Evolutionary conservation across 257 asterid genomes (phyloP).

Genomic region (Ballota nigra): DNA sequence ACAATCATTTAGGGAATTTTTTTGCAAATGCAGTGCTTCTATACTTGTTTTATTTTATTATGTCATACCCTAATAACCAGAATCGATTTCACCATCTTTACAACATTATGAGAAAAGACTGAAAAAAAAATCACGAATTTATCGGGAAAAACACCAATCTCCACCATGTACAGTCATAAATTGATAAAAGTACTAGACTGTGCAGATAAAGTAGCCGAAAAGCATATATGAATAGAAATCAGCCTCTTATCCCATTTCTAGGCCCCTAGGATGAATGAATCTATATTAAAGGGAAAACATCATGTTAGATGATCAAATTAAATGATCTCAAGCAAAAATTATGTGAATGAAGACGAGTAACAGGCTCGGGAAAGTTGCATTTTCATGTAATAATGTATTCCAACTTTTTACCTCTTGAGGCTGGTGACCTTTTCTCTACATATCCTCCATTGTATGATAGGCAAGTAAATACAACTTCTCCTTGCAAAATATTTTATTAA

Average conservation of each 20-base stretch:
- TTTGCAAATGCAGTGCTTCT: constrained; percentile 1
- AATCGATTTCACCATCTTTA: constrained; percentile 12
- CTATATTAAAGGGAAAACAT: constrained; percentile 4
- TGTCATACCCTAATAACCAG: background rate
- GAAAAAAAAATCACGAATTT: background rate
- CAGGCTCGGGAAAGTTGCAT: constrained; percentile 14
- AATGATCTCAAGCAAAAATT: constrained; percentile 9
- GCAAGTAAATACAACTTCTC: constrained; percentile 78
- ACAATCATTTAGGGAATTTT: constrained; percentile 19
- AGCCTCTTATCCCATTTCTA: background rate
- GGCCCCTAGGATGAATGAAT: background rate
- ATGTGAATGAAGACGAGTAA: background rate
- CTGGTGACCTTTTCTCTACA: constrained; percentile 84
- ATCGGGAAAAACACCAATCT: background rate
- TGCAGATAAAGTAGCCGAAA: background rate
- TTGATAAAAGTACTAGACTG: background rate
- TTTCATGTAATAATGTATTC: constrained; percentile 6
- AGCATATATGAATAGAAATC: background rate
- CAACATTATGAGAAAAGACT: background rate
- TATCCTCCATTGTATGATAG: constrained; percentile 83
- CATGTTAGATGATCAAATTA: constrained; percentile 1
- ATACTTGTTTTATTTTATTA: constrained; percentile 13
- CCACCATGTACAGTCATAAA: background rate
- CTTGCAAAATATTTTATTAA: constrained; percentile 79
- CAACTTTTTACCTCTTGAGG: constrained; percentile 72